Conservation (phyloP, 148 eudicot species). For the Polygonum aviculare region DNA sequence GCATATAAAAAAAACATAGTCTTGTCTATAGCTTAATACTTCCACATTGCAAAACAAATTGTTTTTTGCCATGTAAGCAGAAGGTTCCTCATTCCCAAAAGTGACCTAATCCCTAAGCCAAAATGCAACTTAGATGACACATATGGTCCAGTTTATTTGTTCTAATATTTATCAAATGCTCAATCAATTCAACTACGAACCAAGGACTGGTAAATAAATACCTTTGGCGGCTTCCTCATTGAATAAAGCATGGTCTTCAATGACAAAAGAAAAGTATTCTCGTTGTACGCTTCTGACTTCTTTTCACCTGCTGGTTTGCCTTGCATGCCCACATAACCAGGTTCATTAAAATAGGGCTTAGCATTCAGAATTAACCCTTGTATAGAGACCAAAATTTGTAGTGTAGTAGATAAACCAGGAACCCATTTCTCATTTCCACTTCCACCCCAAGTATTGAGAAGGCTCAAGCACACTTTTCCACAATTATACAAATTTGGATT, state of each 20-base stretch:
- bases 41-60: not conserved
- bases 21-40: not conserved
- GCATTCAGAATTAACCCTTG: constrained; percentile 78
- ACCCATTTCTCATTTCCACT: constrained; percentile 52
- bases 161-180: not conserved
- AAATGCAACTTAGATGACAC: not conserved
- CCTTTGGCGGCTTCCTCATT: constrained; percentile 74
- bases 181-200: not conserved
- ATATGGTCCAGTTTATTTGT: not conserved
- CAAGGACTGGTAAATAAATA: constrained; percentile 11
- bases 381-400: constrained; percentile 78
- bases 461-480: constrained; percentile 89
- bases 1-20: not conserved
- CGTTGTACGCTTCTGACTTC: constrained; percentile 41
- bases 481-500: constrained; percentile 64
- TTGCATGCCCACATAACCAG: constrained; percentile 34
- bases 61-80: not conserved
- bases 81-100: not conserved
- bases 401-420: constrained; percentile 56
- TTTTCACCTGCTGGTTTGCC: constrained; percentile 29
- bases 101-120: not conserved
- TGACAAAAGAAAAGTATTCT: constrained; percentile 39
- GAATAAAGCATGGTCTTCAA: constrained; percentile 66
- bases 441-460: constrained; percentile 79
- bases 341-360: constrained; percentile 70